These are phyloP conservation scores for Cyclanthera cordifolia DNA, from an alignment of 306 rosid species.

Conservation along the genomic window DNA sequence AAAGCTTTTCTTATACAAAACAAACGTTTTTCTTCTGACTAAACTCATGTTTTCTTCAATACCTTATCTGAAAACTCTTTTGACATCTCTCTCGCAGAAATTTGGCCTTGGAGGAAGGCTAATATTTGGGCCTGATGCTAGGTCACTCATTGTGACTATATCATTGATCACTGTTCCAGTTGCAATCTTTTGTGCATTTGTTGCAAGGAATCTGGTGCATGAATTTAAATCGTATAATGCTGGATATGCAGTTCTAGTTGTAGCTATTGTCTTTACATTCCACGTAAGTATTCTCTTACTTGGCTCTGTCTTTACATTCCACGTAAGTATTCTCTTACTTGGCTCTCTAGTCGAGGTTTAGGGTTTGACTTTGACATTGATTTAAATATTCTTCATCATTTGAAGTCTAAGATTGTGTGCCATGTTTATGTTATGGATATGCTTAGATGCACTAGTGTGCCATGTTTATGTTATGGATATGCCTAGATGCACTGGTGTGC, in stretches of 20 bases:
- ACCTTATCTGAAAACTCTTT: neutral
- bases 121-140: conserved; percentile 86
- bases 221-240: conserved; percentile 46
- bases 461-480: no score
- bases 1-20: neutral
- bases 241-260: conserved; percentile 67
- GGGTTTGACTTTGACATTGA: neutral
- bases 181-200: conserved; percentile 61
- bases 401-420: neutral
- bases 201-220: conserved; percentile 79
- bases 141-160: conserved; percentile 62
- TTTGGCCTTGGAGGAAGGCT: conserved; percentile 77
- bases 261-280: conserved; percentile 57
- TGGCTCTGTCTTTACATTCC: conserved; percentile 57
- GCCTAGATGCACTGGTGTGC: neutral
- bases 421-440: neutral
- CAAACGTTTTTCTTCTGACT: neutral
- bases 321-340: conserved; percentile 37
- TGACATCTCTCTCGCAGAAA: conserved; percentile 42
- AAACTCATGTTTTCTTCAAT: neutral
- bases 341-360: neutral
- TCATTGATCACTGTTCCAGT: conserved; percentile 60
- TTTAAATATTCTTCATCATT: neutral
- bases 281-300: conserved; percentile 56
- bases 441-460: neutral